A percentile compares a stretch with the other conserved stretches of the same genome.
phyloP scores from a whole-genome alignment of 2,329 filamentous ascomycete genomes.

The Microthyrium microscopicum region DNA sequence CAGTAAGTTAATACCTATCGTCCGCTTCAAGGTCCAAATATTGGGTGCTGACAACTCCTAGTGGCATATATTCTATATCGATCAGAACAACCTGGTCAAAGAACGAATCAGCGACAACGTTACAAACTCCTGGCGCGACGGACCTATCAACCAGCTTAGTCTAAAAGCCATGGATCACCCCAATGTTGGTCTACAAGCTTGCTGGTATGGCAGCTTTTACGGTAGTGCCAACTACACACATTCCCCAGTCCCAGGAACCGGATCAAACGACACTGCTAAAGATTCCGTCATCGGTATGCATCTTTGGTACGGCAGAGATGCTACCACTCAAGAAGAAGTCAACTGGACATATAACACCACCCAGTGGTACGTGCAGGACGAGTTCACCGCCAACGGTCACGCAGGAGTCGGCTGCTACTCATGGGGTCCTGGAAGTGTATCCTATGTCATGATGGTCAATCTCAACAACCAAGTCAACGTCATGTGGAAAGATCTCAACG shows the following conservation, averaged over 20 bases:
- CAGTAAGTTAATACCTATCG: neutral
- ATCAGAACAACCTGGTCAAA: conserved; percentile 2
- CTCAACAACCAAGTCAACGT: conserved; percentile 22
- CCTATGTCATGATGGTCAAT: conserved; percentile 28
- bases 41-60: neutral
- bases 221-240: conserved; percentile 4
- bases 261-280: conserved; percentile 3
- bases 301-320: conserved; percentile 5
- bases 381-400: conserved; percentile 19
- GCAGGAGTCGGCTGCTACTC: conserved; percentile 28
- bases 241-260: conserved; percentile 5
- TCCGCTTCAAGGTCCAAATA: neutral
- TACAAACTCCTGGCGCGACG: conserved; percentile 8
- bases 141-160: conserved; percentile 4
- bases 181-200: conserved; percentile 7
- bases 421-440: conserved; percentile 22
- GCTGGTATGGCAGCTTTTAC: conserved; percentile 6
- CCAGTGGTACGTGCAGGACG: conserved; percentile 6
- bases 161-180: conserved; percentile 7
- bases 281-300: conserved; percentile 9
- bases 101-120: conserved; percentile 7
- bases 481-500: conserved; percentile 28
- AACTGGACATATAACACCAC: conserved; percentile 8
- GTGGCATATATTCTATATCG: conserved; percentile 8
- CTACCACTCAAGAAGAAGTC: conserved; percentile 5